Conservation (phyloP, 202 grass and related monocot genomes). For the Elaeis oleifera region DNA sequence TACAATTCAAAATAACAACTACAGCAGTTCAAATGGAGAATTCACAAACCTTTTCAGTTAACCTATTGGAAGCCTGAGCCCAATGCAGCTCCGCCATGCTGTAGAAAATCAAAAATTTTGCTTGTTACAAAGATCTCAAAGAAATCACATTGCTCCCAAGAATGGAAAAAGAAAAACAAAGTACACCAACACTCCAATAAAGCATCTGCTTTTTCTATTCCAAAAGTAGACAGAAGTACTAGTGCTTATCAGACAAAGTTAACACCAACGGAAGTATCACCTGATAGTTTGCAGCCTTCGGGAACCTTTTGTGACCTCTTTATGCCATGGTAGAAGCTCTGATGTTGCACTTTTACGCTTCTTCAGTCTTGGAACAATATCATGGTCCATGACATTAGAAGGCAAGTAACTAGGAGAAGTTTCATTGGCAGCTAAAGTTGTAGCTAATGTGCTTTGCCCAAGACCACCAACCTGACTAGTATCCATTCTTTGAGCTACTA, state of each 20-base stretch:
- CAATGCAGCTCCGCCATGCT: constrained; percentile 74
- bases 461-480: constrained; percentile 38
- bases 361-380: too few relatives aligned
- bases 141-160: neutral
- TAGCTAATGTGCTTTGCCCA: constrained; percentile 27
- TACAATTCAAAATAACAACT: neutral
- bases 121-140: constrained; percentile 22
- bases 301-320: constrained; percentile 39
- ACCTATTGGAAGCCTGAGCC: constrained; percentile 78
- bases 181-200: constrained; percentile 4
- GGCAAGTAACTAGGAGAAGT: constrained; percentile 1
- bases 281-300: constrained; percentile 57
- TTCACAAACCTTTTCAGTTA: constrained; percentile 81
- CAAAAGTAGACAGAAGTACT: neutral
- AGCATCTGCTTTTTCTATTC: constrained; percentile 4
- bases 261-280: constrained; percentile 32
- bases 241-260: constrained; percentile 7
- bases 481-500: constrained; percentile 43
- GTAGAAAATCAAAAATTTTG: constrained; percentile 29
- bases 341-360: neutral
- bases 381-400: too few relatives aligned
- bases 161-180: constrained; percentile 7
- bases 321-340: constrained; percentile 69
- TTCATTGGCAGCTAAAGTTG: constrained; percentile 22
- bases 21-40: constrained; percentile 12